Conservation (phyloP, 2,329 filamentous ascomycete genomes). For the Colletotrichum horii region DNA sequence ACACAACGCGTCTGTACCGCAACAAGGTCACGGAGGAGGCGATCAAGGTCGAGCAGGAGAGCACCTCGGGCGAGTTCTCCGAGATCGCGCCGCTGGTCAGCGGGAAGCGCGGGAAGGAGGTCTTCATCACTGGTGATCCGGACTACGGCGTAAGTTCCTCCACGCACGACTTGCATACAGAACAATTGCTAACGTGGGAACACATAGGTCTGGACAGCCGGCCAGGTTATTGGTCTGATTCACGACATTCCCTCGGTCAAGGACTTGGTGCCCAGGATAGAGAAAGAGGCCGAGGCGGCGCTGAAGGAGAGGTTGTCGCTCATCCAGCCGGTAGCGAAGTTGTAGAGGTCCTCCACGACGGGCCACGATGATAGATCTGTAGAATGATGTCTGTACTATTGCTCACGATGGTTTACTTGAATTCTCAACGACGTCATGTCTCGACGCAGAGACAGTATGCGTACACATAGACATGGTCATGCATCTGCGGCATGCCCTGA, state of each 20-base stretch:
- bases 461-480: background rate
- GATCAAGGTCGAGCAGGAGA: constrained; percentile 82
- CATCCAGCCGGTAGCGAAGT: constrained; percentile 61
- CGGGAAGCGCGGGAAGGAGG: constrained; percentile 87
- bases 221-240: constrained; percentile 90
- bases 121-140: constrained; percentile 90
- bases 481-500: background rate
- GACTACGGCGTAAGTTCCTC: constrained; percentile 78
- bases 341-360: constrained; percentile 44
- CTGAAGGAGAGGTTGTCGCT: constrained; percentile 65
- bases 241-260: constrained; percentile 82
- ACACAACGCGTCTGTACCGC: constrained; percentile 85
- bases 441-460: background rate
- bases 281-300: constrained; percentile 75
- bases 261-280: constrained; percentile 72
- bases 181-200: constrained; percentile 2
- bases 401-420: background rate
- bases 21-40: constrained; percentile 88
- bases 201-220: constrained; percentile 88
- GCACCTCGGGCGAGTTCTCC: constrained; percentile 83
- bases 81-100: constrained; percentile 88
- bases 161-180: background rate
- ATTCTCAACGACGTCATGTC: background rate
- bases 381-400: background rate
- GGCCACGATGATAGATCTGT: background rate